phyloP scores from a whole-genome alignment of 805 yeast species.

The Wickerhamiella occidentalis region DNA sequence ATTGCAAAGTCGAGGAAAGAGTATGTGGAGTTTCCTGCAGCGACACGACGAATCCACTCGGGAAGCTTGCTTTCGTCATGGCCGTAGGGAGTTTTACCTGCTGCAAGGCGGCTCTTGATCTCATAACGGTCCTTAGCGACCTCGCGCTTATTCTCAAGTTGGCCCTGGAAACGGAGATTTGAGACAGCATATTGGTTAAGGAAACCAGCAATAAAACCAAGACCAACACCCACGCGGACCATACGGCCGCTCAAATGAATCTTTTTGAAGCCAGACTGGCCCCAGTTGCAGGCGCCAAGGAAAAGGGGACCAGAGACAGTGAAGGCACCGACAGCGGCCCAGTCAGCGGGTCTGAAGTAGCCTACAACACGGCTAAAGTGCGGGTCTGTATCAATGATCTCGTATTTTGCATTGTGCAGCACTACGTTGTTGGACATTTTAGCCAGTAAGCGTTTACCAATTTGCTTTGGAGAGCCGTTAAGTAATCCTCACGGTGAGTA shows the following conservation, averaged over 20 bases:
- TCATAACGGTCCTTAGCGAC: conserved; percentile 63
- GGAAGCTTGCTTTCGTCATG: conserved; percentile 41
- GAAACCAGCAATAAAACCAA: conserved; percentile 68
- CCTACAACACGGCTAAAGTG: conserved; percentile 57
- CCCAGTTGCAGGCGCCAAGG: conserved; percentile 34
- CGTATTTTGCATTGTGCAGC: conserved; percentile 23
- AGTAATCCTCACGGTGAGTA: background rate
- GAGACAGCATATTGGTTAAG: conserved; percentile 55
- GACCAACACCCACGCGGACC: conserved; percentile 47
- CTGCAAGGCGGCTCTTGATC: conserved; percentile 50
- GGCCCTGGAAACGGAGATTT: conserved; percentile 64
- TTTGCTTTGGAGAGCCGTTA: background rate
- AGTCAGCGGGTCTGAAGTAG: conserved; percentile 61
- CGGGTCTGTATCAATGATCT: conserved; percentile 69
- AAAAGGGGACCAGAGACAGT: conserved; percentile 41
- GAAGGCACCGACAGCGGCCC: conserved; percentile 37
- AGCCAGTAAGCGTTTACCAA: conserved; percentile 10
- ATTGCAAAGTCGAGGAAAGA: conserved; percentile 48
- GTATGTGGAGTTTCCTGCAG: conserved; percentile 67
- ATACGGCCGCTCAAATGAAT: conserved; percentile 42
- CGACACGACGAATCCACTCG: conserved; percentile 58
- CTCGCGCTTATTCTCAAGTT: conserved; percentile 59
- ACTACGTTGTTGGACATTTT: conserved; percentile 20
- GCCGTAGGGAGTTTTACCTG: conserved; percentile 58
- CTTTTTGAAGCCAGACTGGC: conserved; percentile 39